Evolutionary conservation across 257 asterid species (phyloP), one percentile per base, ranked within the genome.

Genomic region (Dorcoceras hygrometricum): DNA sequence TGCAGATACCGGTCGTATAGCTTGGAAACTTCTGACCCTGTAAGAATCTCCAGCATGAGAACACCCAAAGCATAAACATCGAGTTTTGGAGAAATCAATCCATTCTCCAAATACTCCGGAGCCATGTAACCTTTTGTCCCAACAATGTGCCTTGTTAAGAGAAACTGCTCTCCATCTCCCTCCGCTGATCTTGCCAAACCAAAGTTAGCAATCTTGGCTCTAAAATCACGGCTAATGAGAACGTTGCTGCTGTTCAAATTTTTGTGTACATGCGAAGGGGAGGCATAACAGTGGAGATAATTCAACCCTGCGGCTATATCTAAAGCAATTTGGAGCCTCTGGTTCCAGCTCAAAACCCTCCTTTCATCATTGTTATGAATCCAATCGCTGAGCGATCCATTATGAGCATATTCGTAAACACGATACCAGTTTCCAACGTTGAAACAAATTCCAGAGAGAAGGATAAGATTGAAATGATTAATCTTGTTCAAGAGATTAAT

Each of bases 101-200:
- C 99, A 28, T 88, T 82, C 81, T 90, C 96, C 77, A 93, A 73
- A 68, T 88, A 93, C 89, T 93, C 99, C 0, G 99, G 99, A 10
- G 99, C 91, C 97, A 93, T 90, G 82, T 90, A 93, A 0, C 99
- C 99, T 83, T 93, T 82, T 0, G 99, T 88, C 75, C 99, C 99
- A 4, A 90, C 80, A 29, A 93, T 88, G 55, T 93, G 99, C 79
- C 97, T 83, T 19, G 99, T 93, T 81, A 93, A 65, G 7, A 86
- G 89, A 65, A 86, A 90, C 32, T 80, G 75, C 22, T 94, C 96
- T 55, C 77, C 96, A 36, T 82, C 73, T 20, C 84, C 91, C 32
- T 84, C 92, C 0, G 91, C 80, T 11, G 96, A 77, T 67, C 97
- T 86, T 10, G 95, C 92, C 24, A 85, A 82, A 1, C 88, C 83